Evolutionary conservation across 805 yeast genomes (phyloP).

Genomic region (Spathaspora sp.): DNA sequence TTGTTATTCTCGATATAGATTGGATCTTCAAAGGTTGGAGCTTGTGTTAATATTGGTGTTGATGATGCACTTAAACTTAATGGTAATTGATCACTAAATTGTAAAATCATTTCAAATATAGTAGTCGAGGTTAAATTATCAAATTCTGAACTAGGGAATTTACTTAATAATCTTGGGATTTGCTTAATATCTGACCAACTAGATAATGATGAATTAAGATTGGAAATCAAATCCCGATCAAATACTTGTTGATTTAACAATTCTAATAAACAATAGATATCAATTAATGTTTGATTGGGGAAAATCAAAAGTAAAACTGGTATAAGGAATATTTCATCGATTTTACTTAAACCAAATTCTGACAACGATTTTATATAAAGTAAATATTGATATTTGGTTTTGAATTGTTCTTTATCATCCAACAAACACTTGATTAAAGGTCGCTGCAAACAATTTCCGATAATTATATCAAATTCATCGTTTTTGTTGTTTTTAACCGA

Average conservation of each 20-base stretch:
- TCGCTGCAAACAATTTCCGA: conserved; percentile 19
- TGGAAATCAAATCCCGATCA: conserved; percentile 20
- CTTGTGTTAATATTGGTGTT: conserved; percentile 26
- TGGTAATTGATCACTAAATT: conserved; percentile 40
- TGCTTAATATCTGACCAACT: conserved; percentile 24
- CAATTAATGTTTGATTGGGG: conserved; percentile 18
- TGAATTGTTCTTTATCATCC: conserved; percentile 17
- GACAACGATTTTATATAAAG: conserved; percentile 37
- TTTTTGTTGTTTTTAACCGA: conserved; percentile 28
- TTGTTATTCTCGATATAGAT: conserved; percentile 3
- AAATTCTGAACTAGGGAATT: conserved; percentile 21
- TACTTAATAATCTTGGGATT: conserved; percentile 18
- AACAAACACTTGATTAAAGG: conserved; percentile 29
- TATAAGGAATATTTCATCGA: conserved; percentile 37
- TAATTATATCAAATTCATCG: conserved; percentile 27
- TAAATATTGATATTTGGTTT: conserved; percentile 12
- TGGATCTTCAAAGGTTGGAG: neutral
- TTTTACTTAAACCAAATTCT: conserved; percentile 33
- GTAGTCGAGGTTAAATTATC: conserved; percentile 24
- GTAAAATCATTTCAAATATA: conserved; percentile 32
- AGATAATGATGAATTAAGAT: conserved; percentile 22
- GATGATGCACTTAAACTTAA: conserved; percentile 43
- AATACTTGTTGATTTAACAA: conserved; percentile 31
- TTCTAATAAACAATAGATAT: conserved; percentile 29
- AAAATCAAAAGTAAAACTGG: conserved; percentile 33